Evolutionary conservation across 176 grass and related monocot genomes (phyloP).

Genomic region (Oryza rufipogon): DNA sequence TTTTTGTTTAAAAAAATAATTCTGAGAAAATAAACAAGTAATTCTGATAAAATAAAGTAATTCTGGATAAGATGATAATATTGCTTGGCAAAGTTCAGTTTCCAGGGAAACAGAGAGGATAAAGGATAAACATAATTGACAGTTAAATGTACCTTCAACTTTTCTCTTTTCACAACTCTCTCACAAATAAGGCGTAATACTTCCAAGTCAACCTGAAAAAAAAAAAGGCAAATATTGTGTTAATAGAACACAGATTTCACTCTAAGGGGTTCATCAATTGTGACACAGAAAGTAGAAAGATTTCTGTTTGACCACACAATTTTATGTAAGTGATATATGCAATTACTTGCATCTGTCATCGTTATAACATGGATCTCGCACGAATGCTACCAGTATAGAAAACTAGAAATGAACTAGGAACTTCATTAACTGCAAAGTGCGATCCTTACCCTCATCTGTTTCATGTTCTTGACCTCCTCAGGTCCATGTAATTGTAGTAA

Average conservation of each 20-base stretch:
- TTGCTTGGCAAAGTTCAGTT: slow-evolving; percentile 2
- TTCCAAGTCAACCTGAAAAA: slow-evolving; percentile 80
- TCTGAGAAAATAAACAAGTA: slow-evolving; percentile 15
- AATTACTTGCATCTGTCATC: not conserved
- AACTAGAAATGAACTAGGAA: not conserved
- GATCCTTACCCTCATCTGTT: slow-evolving; percentile 70
- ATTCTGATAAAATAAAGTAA: slow-evolving; percentile 11
- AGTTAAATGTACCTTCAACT: slow-evolving; percentile 69
- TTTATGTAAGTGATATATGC: not conserved
- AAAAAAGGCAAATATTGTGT: slow-evolving; percentile 15
- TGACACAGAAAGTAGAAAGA: not conserved
- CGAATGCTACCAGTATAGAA: not conserved
- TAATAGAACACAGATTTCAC: slow-evolving; percentile 19
- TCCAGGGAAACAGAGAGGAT: slow-evolving; percentile 18
- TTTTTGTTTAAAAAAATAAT: not conserved
- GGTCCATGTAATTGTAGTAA: slow-evolving; percentile 63
- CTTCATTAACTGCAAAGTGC: not conserved
- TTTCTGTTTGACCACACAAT: not conserved
- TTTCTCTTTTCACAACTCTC: slow-evolving; percentile 93
- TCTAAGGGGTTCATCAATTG: slow-evolving; percentile 1
- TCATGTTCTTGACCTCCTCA: slow-evolving; percentile 77
- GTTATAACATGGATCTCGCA: not conserved
- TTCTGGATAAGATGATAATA: slow-evolving; percentile 15
- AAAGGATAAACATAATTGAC: slow-evolving; percentile 12
- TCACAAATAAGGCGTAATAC: slow-evolving; percentile 97